Percentiles rank a stretch among this genome's conserved stretches.
Evolutionary conservation across 176 grass and related monocot species (phyloP).

Genomic region (Aechmea fasciata): DNA sequence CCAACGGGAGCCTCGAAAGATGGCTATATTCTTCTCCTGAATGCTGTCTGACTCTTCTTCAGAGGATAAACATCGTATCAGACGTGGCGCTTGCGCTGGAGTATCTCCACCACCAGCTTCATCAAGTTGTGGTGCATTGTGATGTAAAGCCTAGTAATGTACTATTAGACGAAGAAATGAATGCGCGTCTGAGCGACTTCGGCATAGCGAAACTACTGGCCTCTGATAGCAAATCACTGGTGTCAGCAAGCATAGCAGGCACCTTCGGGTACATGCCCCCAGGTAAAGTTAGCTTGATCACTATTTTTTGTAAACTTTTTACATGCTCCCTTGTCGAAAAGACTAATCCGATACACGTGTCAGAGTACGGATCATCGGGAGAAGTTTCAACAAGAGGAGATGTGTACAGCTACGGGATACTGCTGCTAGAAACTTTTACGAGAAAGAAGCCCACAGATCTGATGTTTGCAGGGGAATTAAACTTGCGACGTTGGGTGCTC

Average conservation of each 20-base stretch:
- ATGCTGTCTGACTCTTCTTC: slow-evolving; percentile 1
- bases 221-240: slow-evolving; percentile 5
- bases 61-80: slow-evolving; percentile 8
- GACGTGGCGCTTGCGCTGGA: slow-evolving; percentile 17
- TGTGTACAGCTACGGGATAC: slow-evolving; percentile 20
- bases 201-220: slow-evolving; percentile 17
- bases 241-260: slow-evolving; percentile 8
- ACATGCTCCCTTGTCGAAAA: neutral
- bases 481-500: slow-evolving; percentile 22
- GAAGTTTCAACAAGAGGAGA: slow-evolving; percentile 20
- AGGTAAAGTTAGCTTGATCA: slow-evolving; percentile 11
- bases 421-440: slow-evolving; percentile 15
- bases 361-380: slow-evolving; percentile 14
- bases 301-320: neutral
- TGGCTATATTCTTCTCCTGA: slow-evolving; percentile 21
- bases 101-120: slow-evolving; percentile 17
- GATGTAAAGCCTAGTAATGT: slow-evolving; percentile 28
- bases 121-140: slow-evolving; percentile 21
- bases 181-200: slow-evolving; percentile 21
- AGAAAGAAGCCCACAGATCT: slow-evolving; percentile 15
- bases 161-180: slow-evolving; percentile 29
- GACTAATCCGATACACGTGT: neutral
- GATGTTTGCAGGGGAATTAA: slow-evolving; percentile 19
- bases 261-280: slow-evolving; percentile 23
- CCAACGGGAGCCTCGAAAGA: slow-evolving; percentile 21